Evolutionary conservation across 108 stramenopile species (phyloP).

Genomic region (Pseudonitzschia delicatissima): DNA sequence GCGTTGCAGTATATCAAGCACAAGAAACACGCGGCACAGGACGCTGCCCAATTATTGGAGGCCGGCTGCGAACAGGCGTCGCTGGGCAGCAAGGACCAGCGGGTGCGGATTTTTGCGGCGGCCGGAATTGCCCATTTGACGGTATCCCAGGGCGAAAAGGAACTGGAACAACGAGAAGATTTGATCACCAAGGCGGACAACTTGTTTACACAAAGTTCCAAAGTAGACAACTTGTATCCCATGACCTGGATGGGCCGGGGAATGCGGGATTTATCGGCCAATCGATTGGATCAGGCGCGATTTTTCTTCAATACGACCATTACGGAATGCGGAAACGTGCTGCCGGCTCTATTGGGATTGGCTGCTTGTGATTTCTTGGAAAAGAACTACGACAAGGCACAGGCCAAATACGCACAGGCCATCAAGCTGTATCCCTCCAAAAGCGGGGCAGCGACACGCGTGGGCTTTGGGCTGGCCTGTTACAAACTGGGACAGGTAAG

Average conservation of each 20-base stretch:
- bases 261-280: conserved; percentile 57
- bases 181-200: conserved; percentile 63
- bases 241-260: conserved; percentile 88
- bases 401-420: conserved; percentile 64
- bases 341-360: conserved; percentile 85
- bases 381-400: conserved; percentile 59
- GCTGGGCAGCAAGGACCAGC: conserved; percentile 42
- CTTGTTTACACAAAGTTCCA: conserved; percentile 60
- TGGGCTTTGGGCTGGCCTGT: conserved; percentile 80
- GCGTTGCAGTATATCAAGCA: conserved; percentile 65
- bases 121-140: conserved; percentile 78
- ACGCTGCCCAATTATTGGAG: conserved; percentile 60
- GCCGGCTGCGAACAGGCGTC: conserved; percentile 57
- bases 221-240: conserved; percentile 75
- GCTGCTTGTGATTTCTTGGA: conserved; percentile 69
- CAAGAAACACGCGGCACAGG: conserved; percentile 41
- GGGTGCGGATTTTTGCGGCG: conserved; percentile 58
- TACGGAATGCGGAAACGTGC: conserved; percentile 63
- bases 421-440: conserved; percentile 50
- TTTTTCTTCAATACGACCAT: conserved; percentile 82
- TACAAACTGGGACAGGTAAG: conserved; percentile 74
- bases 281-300: conserved; percentile 63
- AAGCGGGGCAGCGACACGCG: conserved; percentile 54
- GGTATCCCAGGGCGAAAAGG: conserved; percentile 30
- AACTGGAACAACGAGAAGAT: conserved; percentile 47